Evolutionary conservation across 305 asterid species (phyloP).

Genomic region (Plantago lanceolata): DNA sequence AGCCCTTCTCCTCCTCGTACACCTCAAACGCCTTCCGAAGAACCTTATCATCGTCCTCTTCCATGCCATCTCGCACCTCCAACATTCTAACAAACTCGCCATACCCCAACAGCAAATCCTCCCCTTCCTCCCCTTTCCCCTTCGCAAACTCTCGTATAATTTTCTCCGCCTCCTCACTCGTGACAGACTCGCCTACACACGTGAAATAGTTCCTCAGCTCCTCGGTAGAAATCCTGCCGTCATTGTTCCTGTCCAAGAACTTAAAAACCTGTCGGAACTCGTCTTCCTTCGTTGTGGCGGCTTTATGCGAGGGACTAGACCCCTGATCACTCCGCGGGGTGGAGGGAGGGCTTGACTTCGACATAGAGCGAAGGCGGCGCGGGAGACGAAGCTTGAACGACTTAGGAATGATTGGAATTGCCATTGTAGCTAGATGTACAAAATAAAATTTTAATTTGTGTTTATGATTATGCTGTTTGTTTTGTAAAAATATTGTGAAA

Average conservation of each 20-base stretch:
- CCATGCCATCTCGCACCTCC: slow-evolving; percentile 30
- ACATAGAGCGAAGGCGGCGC: slow-evolving; percentile 26
- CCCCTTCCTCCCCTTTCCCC: slow-evolving; percentile 3
- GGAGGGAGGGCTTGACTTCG: slow-evolving; percentile 19
- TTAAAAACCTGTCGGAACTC: slow-evolving; percentile 42
- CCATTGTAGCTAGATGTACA: slow-evolving; percentile 23
- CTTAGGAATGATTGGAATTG: slow-evolving; percentile 18
- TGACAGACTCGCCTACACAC: slow-evolving; percentile 44
- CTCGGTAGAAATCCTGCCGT: slow-evolving; percentile 43
- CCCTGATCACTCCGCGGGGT: slow-evolving; percentile 4
- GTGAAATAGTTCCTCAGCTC: slow-evolving; percentile 42
- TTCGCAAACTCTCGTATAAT: slow-evolving; percentile 38
- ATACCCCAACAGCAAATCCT: slow-evolving; percentile 31
- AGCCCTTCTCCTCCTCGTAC: slow-evolving; percentile 56
- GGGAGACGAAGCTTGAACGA: slow-evolving; percentile 33
- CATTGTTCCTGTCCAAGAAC: slow-evolving; percentile 41
- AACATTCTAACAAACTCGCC: slow-evolving; percentile 39
- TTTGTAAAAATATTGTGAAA: neutral
- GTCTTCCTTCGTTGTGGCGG: slow-evolving; percentile 20
- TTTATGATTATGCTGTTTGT: no score
- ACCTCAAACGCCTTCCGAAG: slow-evolving; percentile 51
- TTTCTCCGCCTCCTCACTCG: slow-evolving; percentile 42
- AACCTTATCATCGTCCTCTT: slow-evolving; percentile 24
- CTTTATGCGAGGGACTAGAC: slow-evolving; percentile 1
- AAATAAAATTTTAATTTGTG: neutral